Evolutionary conservation across 208 protist species (phyloP).

Genomic region (Trypanosoma theileri): DNA sequence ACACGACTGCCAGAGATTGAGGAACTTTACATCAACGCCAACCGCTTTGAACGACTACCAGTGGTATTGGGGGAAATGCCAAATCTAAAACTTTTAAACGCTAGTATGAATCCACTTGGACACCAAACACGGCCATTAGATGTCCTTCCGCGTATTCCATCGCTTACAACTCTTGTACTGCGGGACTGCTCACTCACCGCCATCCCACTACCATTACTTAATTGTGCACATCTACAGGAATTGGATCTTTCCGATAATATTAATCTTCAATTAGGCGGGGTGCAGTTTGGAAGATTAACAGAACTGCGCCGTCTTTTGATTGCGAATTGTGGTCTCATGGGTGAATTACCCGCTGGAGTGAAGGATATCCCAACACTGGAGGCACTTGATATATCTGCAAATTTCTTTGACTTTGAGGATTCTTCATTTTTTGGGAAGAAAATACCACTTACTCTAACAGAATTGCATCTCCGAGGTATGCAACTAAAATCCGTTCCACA

Average conservation of each 20-base stretch:
- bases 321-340: slow-evolving; percentile 63
- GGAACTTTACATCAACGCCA: slow-evolving; percentile 74
- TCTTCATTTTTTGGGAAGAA: slow-evolving; percentile 68
- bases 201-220: slow-evolving; percentile 49
- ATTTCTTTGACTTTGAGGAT: slow-evolving; percentile 66
- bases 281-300: slow-evolving; percentile 42
- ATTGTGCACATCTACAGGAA: slow-evolving; percentile 49
- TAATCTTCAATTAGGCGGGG: slow-evolving; percentile 44
- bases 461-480: slow-evolving; percentile 68
- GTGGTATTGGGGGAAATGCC: slow-evolving; percentile 54
- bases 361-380: slow-evolving; percentile 43
- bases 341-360: slow-evolving; percentile 60
- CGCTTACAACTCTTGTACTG: slow-evolving; percentile 50
- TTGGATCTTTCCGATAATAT: slow-evolving; percentile 82
- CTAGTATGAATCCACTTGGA: slow-evolving; percentile 71
- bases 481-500: slow-evolving; percentile 67
- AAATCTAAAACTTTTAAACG: slow-evolving; percentile 57
- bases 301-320: slow-evolving; percentile 55
- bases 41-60: slow-evolving; percentile 73
- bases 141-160: slow-evolving; percentile 44
- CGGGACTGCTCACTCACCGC: slow-evolving; percentile 50
- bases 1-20: slow-evolving; percentile 63
- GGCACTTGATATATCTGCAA: slow-evolving; percentile 78
- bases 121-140: slow-evolving; percentile 38
- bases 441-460: slow-evolving; percentile 55